phyloP scores from a whole-genome alignment of 345 rosid genomes.

The Eucalyptus caleyi region DNA sequence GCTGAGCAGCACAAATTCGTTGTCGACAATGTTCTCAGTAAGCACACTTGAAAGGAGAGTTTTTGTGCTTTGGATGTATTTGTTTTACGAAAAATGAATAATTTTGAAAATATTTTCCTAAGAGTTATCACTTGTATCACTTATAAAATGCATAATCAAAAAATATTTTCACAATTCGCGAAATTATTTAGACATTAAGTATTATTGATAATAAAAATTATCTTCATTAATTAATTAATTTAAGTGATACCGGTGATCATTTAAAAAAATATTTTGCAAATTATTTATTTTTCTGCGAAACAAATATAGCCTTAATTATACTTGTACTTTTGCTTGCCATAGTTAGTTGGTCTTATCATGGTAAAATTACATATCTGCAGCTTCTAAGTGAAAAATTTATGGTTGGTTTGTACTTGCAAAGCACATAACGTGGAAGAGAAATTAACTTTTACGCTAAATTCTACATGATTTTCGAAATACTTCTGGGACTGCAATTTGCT shows the following conservation, averaged over 20 bases:
- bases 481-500: too few relatives aligned
- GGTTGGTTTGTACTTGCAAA: not conserved
- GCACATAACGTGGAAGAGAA: not conserved
- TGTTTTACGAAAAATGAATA: too few relatives aligned
- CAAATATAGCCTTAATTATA: not conserved
- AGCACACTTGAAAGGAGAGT: not conserved
- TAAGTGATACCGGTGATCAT: rapidly evolving
- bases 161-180: too few relatives aligned
- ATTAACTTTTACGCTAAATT: too few relatives aligned
- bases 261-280: too few relatives aligned
- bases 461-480: too few relatives aligned
- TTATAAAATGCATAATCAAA: not conserved
- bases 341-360: not conserved
- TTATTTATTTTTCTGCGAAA: too few relatives aligned
- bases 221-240: too few relatives aligned
- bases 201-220: too few relatives aligned
- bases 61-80: not conserved
- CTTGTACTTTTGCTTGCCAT: not conserved
- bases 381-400: not conserved
- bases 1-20: not conserved
- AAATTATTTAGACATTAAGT: not conserved
- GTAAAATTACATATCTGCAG: not conserved
- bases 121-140: too few relatives aligned
- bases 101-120: not conserved
- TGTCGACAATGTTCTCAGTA: conserved; percentile 20